These are phyloP conservation scores for Maudiozyma turicensis DNA, from an alignment of 805 yeast genomes.

Conservation along the genomic window DNA sequence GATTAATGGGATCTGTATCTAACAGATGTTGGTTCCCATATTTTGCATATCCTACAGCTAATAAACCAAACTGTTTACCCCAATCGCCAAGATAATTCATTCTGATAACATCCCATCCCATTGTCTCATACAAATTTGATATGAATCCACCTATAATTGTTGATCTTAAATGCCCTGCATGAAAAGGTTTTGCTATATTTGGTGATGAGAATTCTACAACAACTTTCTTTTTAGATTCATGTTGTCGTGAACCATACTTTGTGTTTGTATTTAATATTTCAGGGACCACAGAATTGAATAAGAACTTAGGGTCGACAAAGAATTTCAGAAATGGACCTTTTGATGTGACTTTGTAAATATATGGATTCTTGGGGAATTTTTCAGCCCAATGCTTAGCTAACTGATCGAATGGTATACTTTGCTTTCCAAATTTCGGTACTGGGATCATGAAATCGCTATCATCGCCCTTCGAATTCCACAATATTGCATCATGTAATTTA, in stretches of 20 bases:
- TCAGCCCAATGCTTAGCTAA: conserved; percentile 69
- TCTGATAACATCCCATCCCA: conserved; percentile 84
- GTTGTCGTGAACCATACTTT: conserved; percentile 60
- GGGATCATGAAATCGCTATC: conserved; percentile 91
- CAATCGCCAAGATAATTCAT: conserved; percentile 96
- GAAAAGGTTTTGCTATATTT: conserved; percentile 97
- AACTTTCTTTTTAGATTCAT: conserved; percentile 63
- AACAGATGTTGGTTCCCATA: conserved; percentile 74
- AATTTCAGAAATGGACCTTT: conserved; percentile 90
- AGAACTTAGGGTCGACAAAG: conserved; percentile 56
- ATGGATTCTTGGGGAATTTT: conserved; percentile 62
- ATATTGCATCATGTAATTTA: conserved; percentile 74
- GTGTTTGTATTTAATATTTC: conserved; percentile 53
- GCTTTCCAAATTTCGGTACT: conserved; percentile 80
- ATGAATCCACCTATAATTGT: conserved; percentile 96
- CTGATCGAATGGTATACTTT: conserved; percentile 66
- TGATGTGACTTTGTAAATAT: conserved; percentile 59
- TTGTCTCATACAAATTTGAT: conserved; percentile 75
- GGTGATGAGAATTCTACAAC: conserved; percentile 92
- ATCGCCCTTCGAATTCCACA: conserved; percentile 74
- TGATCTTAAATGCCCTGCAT: conserved; percentile 95
- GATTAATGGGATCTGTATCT: conserved; percentile 76
- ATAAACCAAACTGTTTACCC: conserved; percentile 96
- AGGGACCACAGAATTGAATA: conserved; percentile 58
- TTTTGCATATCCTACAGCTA: conserved; percentile 82